Conservation (phyloP, 2,329 filamentous ascomycete species). For the Colletotrichum acutatum region DNA sequence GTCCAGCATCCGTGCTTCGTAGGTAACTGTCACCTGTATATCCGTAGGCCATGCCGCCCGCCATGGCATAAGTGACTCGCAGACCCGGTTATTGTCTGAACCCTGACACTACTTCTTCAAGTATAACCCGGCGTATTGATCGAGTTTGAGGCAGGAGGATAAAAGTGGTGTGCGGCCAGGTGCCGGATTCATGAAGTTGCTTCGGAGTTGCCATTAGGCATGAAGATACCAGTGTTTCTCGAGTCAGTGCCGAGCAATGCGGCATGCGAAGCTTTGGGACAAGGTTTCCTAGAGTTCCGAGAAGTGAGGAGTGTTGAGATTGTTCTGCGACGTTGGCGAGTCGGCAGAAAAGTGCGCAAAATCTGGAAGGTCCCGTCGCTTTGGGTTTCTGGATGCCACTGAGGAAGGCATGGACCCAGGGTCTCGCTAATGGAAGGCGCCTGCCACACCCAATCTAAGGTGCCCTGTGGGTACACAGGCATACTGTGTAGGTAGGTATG, state of each 20-base stretch:
- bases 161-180: not conserved
- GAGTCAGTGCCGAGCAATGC: not conserved
- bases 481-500: too few species aligned
- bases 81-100: too few species aligned
- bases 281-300: conserved; percentile 15
- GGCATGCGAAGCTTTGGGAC: conserved; percentile 2
- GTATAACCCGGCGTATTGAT: not conserved
- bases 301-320: not conserved
- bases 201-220: not conserved
- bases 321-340: not conserved
- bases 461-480: too few species aligned
- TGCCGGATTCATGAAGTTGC: not conserved
- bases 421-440: not conserved
- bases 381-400: not conserved
- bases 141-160: not conserved
- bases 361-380: not conserved
- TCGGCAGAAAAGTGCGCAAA: not conserved
- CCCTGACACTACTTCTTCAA: too few species aligned
- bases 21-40: too few species aligned
- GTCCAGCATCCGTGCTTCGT: too few species aligned
- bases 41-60: too few species aligned
- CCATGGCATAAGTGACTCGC: too few species aligned
- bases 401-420: too few species aligned
- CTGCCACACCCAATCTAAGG: too few species aligned
- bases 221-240: not conserved